These are phyloP conservation scores for Catenaria anguillulae DNA, from an alignment of 371 early-diverging fungal species.

Conservation along the genomic window DNA sequence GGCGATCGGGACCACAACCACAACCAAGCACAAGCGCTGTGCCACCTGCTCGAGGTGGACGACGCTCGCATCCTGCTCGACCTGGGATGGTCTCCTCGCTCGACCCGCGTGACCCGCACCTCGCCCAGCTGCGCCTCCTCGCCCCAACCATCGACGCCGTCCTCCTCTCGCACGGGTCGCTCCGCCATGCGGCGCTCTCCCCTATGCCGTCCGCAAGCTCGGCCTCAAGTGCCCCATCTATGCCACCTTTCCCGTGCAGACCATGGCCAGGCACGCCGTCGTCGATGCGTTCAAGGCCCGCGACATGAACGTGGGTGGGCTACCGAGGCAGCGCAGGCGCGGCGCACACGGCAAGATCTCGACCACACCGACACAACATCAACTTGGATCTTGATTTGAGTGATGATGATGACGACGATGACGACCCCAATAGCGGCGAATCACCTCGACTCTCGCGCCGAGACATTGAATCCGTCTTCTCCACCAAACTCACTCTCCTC, in stretches of 20 bases:
- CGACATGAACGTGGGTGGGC: constrained; percentile 2
- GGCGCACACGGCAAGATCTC: too few species aligned
- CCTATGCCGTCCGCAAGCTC: constrained; percentile 60
- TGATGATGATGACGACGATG: too few species aligned
- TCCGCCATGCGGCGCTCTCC: constrained; percentile 81
- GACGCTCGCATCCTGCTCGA: constrained; percentile 79
- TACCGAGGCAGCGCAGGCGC: constrained; percentile 6
- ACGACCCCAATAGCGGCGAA: too few species aligned
- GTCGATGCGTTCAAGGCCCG: constrained; percentile 60
- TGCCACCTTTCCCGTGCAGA: constrained; percentile 83
- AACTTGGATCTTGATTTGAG: too few species aligned
- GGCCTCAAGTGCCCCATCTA: constrained; percentile 80
- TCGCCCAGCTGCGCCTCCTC: too few species aligned
- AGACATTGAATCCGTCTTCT: constrained; percentile 70
- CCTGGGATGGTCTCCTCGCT: constrained; percentile 77
- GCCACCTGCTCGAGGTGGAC: constrained; percentile 82
- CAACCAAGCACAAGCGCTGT: constrained; percentile 24
- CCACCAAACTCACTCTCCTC: constrained; percentile 61
- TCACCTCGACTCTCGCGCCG: constrained; percentile 52
- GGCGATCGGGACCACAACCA: constrained; percentile 46
- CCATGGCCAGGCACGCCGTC: constrained; percentile 80
- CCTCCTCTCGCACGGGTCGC: constrained; percentile 77
- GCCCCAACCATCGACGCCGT: constrained; percentile 85
- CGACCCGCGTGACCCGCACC: constrained; percentile 35
- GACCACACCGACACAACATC: too few species aligned